These are phyloP conservation scores for Monilinia aucupariae DNA, from an alignment of 2,329 filamentous ascomycete species.

Conservation along the genomic window DNA sequence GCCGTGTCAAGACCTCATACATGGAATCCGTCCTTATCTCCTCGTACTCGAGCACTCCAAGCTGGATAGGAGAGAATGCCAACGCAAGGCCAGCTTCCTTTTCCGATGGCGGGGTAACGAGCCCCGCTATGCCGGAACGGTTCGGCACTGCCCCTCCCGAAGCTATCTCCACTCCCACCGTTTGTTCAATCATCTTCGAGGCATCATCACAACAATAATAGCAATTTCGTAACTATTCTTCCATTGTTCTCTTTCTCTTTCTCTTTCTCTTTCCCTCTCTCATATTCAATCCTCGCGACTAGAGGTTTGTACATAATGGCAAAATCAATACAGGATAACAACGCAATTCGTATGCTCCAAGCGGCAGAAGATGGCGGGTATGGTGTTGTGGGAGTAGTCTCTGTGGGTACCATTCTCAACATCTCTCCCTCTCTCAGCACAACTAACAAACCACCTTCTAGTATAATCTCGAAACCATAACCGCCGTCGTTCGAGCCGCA, in stretches of 20 bases:
- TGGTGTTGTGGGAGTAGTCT: conserved; percentile 48
- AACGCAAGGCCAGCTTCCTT: background rate
- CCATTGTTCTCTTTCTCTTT: background rate
- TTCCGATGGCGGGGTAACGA: background rate
- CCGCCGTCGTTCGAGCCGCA: conserved; percentile 62
- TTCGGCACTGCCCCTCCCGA: background rate
- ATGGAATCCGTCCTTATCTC: background rate
- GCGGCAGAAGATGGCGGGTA: conserved; percentile 50
- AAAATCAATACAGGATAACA: conserved; percentile 8
- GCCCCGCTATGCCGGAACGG: background rate
- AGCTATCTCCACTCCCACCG: background rate
- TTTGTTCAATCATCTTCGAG: background rate
- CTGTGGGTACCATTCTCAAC: conserved; percentile 29
- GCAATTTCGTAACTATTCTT: background rate
- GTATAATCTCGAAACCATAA: conserved; percentile 67
- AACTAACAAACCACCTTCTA: conserved; percentile 1
- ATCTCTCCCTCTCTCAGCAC: background rate
- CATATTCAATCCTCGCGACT: background rate
- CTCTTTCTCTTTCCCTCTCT: too few relatives aligned
- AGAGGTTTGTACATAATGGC: background rate
- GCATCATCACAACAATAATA: background rate
- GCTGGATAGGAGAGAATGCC: background rate
- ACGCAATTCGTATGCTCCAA: conserved; percentile 15
- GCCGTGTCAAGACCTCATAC: background rate
- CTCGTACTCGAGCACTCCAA: background rate